Evolutionary conservation across 2,329 filamentous ascomycete species (phyloP).

Genomic region (Beauveria australis): DNA sequence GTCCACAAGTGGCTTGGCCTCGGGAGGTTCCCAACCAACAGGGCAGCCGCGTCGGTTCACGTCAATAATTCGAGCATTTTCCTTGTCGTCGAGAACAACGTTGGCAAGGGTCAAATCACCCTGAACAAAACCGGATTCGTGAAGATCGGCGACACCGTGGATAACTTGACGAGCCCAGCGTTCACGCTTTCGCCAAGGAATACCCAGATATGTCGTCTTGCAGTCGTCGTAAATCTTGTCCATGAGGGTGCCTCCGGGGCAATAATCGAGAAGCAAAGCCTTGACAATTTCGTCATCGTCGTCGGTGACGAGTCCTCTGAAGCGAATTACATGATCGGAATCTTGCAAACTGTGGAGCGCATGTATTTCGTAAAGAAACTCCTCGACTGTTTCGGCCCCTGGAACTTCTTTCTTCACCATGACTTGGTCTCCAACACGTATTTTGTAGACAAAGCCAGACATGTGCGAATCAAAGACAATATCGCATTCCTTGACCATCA

Average conservation of each 20-base stretch:
- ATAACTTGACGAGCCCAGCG: slow-evolving; percentile 91
- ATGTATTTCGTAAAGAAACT: slow-evolving; percentile 96
- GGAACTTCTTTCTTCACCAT: slow-evolving; percentile 98
- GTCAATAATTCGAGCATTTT: slow-evolving; percentile 93
- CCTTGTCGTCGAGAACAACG: slow-evolving; percentile 79
- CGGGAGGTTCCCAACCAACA: slow-evolving; percentile 94
- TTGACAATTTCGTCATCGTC: slow-evolving; percentile 79
- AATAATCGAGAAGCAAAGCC: slow-evolving; percentile 81
- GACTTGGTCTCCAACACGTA: slow-evolving; percentile 56
- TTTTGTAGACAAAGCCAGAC: slow-evolving; percentile 96
- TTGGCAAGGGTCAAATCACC: slow-evolving; percentile 97
- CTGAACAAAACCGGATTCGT: slow-evolving; percentile 93
- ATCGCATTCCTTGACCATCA: slow-evolving; percentile 60
- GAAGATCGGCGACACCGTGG: slow-evolving; percentile 80
- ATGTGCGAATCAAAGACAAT: slow-evolving; percentile 85
- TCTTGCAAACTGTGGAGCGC: slow-evolving; percentile 71
- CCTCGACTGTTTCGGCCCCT: slow-evolving; percentile 87
- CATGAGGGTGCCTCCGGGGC: slow-evolving; percentile 77
- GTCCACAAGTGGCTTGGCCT: slow-evolving; percentile 76
- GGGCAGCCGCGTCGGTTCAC: slow-evolving; percentile 97
- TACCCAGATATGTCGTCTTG: slow-evolving; percentile 45
- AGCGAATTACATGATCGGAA: slow-evolving; percentile 71
- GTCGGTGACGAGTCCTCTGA: slow-evolving; percentile 83
- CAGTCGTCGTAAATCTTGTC: slow-evolving; percentile 79
- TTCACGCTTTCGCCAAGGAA: slow-evolving; percentile 66